Percentiles rank a stretch among this genome's conserved stretches.
Conservation (phyloP, 805 yeast genomes). For the Cyberlindnera nakhonratchasimensis region DNA sequence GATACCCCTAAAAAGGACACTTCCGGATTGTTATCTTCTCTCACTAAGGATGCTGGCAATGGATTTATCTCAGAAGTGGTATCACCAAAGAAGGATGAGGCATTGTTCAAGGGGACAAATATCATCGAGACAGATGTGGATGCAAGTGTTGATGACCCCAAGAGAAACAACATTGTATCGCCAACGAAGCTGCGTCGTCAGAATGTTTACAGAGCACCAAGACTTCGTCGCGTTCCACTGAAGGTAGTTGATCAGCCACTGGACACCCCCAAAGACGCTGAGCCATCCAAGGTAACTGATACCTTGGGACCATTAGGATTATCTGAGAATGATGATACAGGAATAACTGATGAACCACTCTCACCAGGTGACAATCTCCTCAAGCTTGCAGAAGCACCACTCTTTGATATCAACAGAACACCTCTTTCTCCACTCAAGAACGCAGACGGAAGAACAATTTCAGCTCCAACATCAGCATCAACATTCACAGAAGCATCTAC, state of each 20-base stretch:
- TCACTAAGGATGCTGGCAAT: conserved; percentile 37
- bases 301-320: conserved; percentile 33
- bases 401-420: conserved; percentile 42
- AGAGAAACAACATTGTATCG: conserved; percentile 20
- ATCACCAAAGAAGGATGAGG: conserved; percentile 31
- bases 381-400: conserved; percentile 50
- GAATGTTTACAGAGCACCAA: conserved; percentile 45
- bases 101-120: conserved; percentile 32
- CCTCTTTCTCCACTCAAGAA: conserved; percentile 26
- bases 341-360: conserved; percentile 26
- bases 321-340: conserved; percentile 30
- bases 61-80: conserved; percentile 18
- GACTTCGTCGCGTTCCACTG: conserved; percentile 38
- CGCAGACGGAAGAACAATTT: conserved; percentile 1
- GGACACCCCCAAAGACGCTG: conserved; percentile 4
- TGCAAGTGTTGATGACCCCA: conserved; percentile 10
- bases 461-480: conserved; percentile 7
- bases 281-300: conserved; percentile 27
- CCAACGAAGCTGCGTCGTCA: conserved; percentile 41
- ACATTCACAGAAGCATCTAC: neutral
- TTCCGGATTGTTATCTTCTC: conserved; percentile 37
- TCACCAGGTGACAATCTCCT: conserved; percentile 35
- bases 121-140: conserved; percentile 7
- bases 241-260: conserved; percentile 8
- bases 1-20: conserved; percentile 16